Base-by-base conservation (phyloP, 805 yeast species). In the Metschnikowia gelsemii region DNA sequence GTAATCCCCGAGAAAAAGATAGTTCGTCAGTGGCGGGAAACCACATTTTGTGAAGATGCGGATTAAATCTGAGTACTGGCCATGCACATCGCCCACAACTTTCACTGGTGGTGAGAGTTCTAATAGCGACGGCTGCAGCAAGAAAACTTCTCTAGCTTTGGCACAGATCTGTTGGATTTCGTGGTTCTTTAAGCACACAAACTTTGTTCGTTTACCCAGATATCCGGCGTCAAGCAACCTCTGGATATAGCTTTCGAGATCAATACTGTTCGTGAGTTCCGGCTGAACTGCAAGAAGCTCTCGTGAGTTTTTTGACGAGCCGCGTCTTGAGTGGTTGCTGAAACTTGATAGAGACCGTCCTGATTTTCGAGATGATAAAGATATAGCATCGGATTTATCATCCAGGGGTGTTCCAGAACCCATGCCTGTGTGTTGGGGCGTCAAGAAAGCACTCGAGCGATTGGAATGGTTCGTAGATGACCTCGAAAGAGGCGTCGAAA, bases 1-100 rank as follows among this genome's bases (percentile, higher is more conserved):
- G 63, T 93, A 93, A 66, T 93, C 99, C 21, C 99, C 99, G 34
- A 93, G 66, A 56, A 93, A 91, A 51, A 93, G 68, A 64, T 89
- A 93, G 63, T 93, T 93, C 11, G 96, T 80, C 47, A 84, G 78
- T 2, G 98, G 98, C 4, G 99, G 99, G 65, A 91, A 87, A 17
- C 99, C 99, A 69, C 98, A 90, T 68, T 89, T 84, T 42, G 95
- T 88, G 65, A 93, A 88, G 45, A 93, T 76, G 51, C 99, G 78
- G 50, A 93, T 79, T 48, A 93, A 72, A 65, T 93, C 99, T 38
- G 86, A 85, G 61, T 84, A 93, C 64, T 93, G 99, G 22, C 99
- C 99, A 64, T 93, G 99, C 22, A 93, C 95, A 61, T 93, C 99
- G 35, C 95, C 95, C 4, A 86, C 95, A 17, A 85, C 85, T 61